phyloP scores from a whole-genome alignment of 805 yeast genomes.

The Nakazawaea populi region DNA sequence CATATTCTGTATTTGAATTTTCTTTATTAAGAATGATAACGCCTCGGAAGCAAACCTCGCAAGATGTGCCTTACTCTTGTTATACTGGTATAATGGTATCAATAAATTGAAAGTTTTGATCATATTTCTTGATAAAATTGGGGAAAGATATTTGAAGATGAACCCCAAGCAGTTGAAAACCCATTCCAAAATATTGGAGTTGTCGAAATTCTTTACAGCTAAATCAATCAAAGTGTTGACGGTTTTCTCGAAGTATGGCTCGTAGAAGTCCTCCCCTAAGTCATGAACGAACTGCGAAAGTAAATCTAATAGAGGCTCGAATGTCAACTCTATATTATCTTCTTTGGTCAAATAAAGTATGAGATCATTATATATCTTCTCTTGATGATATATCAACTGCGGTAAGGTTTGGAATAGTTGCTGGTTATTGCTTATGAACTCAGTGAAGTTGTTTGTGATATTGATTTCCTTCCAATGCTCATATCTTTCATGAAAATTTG shows the following conservation, averaged over 20 bases:
- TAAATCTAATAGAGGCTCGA: constrained; percentile 77
- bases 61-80: constrained; percentile 52
- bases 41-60: constrained; percentile 89
- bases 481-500: constrained; percentile 73
- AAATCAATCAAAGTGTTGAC: constrained; percentile 45
- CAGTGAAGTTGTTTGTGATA: constrained; percentile 63
- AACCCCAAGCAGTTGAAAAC: constrained; percentile 81
- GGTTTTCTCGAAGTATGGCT: constrained; percentile 48
- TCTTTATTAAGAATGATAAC: constrained; percentile 73
- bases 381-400: constrained; percentile 69
- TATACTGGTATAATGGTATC: constrained; percentile 55
- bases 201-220: constrained; percentile 41
- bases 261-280: constrained; percentile 84
- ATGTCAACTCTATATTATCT: constrained; percentile 59
- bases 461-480: constrained; percentile 89
- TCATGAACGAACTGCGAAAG: constrained; percentile 86
- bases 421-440: constrained; percentile 51
- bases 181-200: constrained; percentile 70
- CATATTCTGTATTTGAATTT: constrained; percentile 47
- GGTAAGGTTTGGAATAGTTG: constrained; percentile 65
- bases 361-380: constrained; percentile 40
- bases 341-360: constrained; percentile 34
- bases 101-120: constrained; percentile 63
- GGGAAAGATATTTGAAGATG: constrained; percentile 80
- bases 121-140: constrained; percentile 55